Conservation (phyloP, 2,329 filamentous ascomycete species). For the Aspergillus carbonarius region DNA sequence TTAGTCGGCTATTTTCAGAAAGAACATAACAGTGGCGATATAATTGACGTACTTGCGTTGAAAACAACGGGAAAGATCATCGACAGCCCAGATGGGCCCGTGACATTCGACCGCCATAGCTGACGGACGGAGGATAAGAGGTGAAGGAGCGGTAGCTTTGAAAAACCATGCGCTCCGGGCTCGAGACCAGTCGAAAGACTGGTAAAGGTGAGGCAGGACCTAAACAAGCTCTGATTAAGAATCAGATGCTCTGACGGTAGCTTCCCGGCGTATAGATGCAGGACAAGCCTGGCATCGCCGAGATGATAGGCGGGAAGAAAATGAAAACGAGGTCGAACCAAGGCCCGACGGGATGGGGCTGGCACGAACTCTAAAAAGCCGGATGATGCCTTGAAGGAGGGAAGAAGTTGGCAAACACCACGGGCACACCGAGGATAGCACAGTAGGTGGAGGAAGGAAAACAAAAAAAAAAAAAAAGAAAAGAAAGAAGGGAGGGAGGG, state of each 20-base stretch:
- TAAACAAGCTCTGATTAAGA: neutral
- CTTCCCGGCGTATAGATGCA: slow-evolving; percentile 17
- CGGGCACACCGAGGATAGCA: neutral
- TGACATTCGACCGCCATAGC: slow-evolving; percentile 58
- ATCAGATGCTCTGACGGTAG: neutral
- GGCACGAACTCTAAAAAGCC: no score
- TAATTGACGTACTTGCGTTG: slow-evolving; percentile 50
- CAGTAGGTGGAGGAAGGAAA: neutral
- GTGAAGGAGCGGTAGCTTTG: slow-evolving; percentile 4
- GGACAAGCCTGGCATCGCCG: slow-evolving; percentile 28
- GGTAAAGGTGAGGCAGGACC: neutral
- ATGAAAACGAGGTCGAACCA: neutral
- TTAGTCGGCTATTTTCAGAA: neutral
- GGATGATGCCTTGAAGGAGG: neutral
- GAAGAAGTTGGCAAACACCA: neutral
- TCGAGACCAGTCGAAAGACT: slow-evolving; percentile 2
- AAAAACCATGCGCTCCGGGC: slow-evolving; percentile 11
- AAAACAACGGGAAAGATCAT: slow-evolving; percentile 64
- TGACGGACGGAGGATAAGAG: slow-evolving; percentile 7
- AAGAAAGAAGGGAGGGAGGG: neutral
- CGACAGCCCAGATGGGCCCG: slow-evolving; percentile 58
- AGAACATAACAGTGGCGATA: neutral
- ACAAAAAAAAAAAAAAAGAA: neutral
- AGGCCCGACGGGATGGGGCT: neutral
- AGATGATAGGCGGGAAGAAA: neutral